phyloP scores from a whole-genome alignment of 257 asterid genomes.

The Anisodus acutangulus region DNA sequence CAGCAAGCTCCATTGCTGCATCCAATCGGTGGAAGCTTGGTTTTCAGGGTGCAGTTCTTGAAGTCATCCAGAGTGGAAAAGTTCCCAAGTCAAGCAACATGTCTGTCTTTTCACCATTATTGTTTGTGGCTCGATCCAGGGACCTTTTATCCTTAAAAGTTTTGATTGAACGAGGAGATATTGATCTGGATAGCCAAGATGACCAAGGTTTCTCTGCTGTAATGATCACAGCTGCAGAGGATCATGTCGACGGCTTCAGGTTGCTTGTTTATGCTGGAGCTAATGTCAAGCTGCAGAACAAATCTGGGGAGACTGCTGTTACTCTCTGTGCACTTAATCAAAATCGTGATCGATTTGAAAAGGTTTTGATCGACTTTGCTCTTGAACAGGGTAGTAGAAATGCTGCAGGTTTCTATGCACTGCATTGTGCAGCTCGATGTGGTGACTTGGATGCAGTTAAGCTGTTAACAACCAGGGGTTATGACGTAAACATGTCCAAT shows the following conservation, averaged over 20 bases:
- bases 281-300: conserved; percentile 64
- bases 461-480: conserved; percentile 58
- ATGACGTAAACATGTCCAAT: conserved; percentile 58
- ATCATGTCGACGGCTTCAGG: conserved; percentile 73
- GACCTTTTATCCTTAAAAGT: conserved; percentile 59
- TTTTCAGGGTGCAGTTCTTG: conserved; percentile 60
- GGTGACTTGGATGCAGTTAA: conserved; percentile 70
- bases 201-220: conserved; percentile 75
- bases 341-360: conserved; percentile 66
- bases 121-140: conserved; percentile 70
- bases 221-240: conserved; percentile 75
- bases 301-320: conserved; percentile 66
- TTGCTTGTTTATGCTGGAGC: conserved; percentile 79
- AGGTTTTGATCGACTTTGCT: conserved; percentile 78
- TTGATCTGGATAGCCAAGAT: conserved; percentile 65
- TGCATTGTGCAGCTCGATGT: conserved; percentile 75
- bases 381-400: conserved; percentile 67
- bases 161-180: conserved; percentile 47
- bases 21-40: conserved; percentile 52
- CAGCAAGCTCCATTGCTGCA: conserved; percentile 52
- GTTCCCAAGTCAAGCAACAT: conserved; percentile 56
- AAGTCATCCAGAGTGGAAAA: conserved; percentile 54
- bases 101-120: conserved; percentile 58
- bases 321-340: conserved; percentile 53
- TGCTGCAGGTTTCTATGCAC: conserved; percentile 66